These are phyloP conservation scores for Clitopilus passeckerianus DNA, from an alignment of 768 basidiomycete genomes.

Conservation along the genomic window DNA sequence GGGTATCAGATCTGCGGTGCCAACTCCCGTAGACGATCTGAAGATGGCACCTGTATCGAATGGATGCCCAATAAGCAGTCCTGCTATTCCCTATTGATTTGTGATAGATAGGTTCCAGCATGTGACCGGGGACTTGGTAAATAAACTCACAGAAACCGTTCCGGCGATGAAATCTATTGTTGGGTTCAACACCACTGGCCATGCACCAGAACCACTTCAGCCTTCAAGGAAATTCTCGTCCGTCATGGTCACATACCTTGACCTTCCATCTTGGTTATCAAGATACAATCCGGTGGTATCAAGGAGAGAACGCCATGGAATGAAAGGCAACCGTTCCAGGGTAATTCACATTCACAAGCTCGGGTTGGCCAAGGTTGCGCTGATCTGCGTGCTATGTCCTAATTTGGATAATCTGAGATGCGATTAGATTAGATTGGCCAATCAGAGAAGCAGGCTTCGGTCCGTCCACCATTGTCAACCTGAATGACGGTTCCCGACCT, in stretches of 20 bases:
- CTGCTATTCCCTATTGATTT: constrained; percentile 47
- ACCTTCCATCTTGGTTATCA: not conserved
- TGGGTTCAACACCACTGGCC: constrained; percentile 42
- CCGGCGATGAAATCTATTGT: constrained; percentile 77
- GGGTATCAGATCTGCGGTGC: not conserved
- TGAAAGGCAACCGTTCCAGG: not conserved
- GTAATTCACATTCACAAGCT: not conserved
- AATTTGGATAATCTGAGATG: not conserved
- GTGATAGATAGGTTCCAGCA: not conserved
- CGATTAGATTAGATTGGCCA: not conserved
- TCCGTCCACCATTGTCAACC: too few relatives aligned
- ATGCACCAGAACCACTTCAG: not conserved
- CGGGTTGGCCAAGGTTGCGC: not conserved
- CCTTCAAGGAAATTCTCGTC: not conserved
- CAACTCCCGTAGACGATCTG: not conserved
- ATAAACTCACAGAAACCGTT: constrained; percentile 43
- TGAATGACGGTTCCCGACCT: too few relatives aligned
- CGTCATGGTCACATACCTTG: not conserved
- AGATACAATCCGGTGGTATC: not conserved
- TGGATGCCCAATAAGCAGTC: constrained; percentile 69
- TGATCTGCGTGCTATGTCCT: not conserved
- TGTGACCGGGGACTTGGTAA: not conserved
- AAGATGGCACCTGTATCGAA: constrained; percentile 58
- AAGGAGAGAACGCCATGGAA: not conserved
- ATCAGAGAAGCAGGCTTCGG: not conserved